phyloP scores from a whole-genome alignment of 352 stramenopile genomes.

The Phytopythium montanum region DNA sequence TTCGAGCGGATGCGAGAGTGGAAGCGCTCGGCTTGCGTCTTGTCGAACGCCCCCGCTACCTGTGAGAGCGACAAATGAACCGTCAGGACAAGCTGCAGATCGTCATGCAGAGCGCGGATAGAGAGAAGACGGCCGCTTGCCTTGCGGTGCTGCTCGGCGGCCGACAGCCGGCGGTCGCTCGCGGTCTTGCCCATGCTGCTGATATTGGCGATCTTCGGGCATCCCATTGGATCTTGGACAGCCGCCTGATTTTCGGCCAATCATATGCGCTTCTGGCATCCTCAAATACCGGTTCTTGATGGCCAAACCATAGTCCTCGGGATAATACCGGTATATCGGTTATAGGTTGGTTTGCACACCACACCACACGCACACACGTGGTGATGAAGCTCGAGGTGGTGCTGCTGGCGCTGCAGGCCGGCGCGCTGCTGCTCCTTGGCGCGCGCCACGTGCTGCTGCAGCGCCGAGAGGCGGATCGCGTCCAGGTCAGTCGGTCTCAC shows the following conservation, averaged over 20 bases:
- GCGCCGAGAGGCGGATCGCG: constrained; percentile 5
- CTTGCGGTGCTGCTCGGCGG: constrained; percentile 55
- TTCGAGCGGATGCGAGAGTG: constrained; percentile 28
- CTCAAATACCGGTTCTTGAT: too few species aligned
- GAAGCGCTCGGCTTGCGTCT: constrained; percentile 28
- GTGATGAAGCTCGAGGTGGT: constrained; percentile 21
- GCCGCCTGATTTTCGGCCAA: constrained; percentile 12
- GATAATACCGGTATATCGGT: too few species aligned
- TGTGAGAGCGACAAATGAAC: neutral
- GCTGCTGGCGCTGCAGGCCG: constrained; percentile 25
- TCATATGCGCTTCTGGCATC: neutral
- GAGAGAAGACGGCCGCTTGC: constrained; percentile 14
- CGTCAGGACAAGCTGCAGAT: neutral
- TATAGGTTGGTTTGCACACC: neutral
- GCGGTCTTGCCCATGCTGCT: constrained; percentile 36
- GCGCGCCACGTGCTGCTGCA: constrained; percentile 10
- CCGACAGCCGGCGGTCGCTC: constrained; percentile 33
- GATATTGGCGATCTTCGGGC: neutral
- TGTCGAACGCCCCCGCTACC: constrained; percentile 40
- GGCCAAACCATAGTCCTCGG: too few species aligned
- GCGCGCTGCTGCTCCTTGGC: constrained; percentile 26
- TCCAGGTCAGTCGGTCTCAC: constrained; percentile 10
- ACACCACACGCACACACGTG: neutral
- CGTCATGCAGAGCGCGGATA: neutral
- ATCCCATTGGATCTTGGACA: neutral